Evolutionary conservation across 2,329 filamentous ascomycete genomes (phyloP), one percentile per base, ranked within the genome.

Genomic region (Orbilia javanica): DNA sequence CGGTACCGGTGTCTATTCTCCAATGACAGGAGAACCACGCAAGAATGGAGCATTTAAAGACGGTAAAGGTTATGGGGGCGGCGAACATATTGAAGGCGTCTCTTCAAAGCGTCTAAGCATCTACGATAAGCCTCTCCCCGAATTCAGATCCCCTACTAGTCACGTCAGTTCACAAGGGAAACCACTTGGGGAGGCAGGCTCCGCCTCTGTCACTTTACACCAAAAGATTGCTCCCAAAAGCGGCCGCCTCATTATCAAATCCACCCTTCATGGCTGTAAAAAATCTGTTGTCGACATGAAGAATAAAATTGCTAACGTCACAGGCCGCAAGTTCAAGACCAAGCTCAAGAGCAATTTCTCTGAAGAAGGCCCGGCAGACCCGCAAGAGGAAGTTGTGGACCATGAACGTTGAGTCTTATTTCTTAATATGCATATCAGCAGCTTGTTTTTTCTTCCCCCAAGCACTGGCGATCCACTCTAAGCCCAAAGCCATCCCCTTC

Each of bases 281-380:
- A 60, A 60, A 31, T 31, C 34, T 13, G 53, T 60, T 39, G 31
- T n/a, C 3, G 7, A 60, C 1, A 39, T 60, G 20, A 60, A 60
- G 53, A 20, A 22, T 18, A 39, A 25, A 20, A 22, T 60, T 7
- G 10, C n/a, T 11, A 11, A 31, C 5, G 31, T n/a, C n/a, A 42
- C 53, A 10, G 25, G 53, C 18, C 18, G 6, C 7, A 60, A 42
- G 10, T n/a, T 34, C 6, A 55, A 34, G 27, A 34, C 4, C 27
- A 55, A 18, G 2, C 2, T 42, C 53, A 20, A 42, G 4, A 27
- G 3, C 39, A 44, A 22, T 18, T 7, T 20, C n/a, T 60, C 53
- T 22, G n/a, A 13, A 6, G n/a, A 42, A 20, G n/a, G 22, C 10
- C 3, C 10, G 39, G 3, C 3, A 13, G 8, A n/a, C 25, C 25